These are phyloP conservation scores for Cucumis cinereus DNA, from an alignment of 306 rosid species.

Conservation along the genomic window DNA sequence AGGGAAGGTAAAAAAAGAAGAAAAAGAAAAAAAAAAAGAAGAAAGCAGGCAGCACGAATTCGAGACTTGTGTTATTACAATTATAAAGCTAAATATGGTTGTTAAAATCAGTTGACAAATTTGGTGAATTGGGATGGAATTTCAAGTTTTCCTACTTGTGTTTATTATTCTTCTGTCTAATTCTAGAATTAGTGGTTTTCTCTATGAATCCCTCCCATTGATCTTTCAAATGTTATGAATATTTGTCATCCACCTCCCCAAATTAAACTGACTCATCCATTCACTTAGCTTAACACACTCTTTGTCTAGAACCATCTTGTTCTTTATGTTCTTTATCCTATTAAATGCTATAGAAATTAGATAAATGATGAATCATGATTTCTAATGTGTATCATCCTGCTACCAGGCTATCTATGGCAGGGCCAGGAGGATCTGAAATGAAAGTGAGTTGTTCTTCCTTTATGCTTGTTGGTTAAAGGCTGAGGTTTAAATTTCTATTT, in stretches of 20 bases:
- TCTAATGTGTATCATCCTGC: not conserved
- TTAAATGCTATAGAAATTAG: not conserved
- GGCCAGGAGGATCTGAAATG: not conserved
- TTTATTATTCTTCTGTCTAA: conserved; percentile 32
- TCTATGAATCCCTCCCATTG: conserved; percentile 30
- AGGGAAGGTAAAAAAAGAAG: conserved; percentile 2
- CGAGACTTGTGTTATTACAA: conserved; percentile 32
- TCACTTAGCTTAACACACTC: not conserved
- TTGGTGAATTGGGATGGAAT: conserved; percentile 54
- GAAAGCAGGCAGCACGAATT: conserved; percentile 26
- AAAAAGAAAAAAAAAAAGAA: not conserved
- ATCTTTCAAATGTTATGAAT: conserved; percentile 23
- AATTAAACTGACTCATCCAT: not conserved
- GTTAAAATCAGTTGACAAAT: conserved; percentile 39
- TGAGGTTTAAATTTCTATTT: not conserved
- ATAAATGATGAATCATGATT: not conserved
- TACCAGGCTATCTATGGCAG: not conserved
- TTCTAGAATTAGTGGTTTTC: conserved; percentile 38
- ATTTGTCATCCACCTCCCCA: conserved; percentile 13
- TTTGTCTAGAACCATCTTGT: not conserved
- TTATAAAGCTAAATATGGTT: conserved; percentile 34
- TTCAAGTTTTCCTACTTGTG: conserved; percentile 61
- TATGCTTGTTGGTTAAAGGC: not conserved
- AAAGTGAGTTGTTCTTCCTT: conserved; percentile 1
- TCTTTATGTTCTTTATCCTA: not conserved